Base-by-base conservation (phyloP, 768 basidiomycete species). In the Lactarius quietus region DNA sequence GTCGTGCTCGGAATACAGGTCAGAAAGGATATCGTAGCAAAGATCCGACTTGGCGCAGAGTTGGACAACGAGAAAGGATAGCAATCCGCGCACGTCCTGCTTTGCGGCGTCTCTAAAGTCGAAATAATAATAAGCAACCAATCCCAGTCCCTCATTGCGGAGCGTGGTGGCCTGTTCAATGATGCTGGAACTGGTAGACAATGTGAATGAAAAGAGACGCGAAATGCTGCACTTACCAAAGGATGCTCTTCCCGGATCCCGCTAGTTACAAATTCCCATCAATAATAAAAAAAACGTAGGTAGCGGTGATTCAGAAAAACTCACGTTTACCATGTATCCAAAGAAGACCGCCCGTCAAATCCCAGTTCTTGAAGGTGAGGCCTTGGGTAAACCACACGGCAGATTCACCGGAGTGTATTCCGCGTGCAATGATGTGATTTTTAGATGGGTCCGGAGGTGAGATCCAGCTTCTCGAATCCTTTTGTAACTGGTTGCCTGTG, bases 251-350 rank as follows among this genome's bases (percentile, higher is more conserved):
- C 26, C 48, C 48, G 3, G 48, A 51, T 26, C 48, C 48, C 23
- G 48, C 48, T 51, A 51, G 26, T 28, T 26, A 17, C 14, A 23
- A 15, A 51, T 51, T 17, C 5, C 26, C 23, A 26, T 51, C 48
- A 51, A 23, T 3, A 9, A 23, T 14, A n/a, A 5, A 1, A 23
- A 26, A 26, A 51, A 48, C n/a, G 7, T 4, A 8, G n/a, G 5
- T 5, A 0, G 45, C 7, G 23, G 17, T n/a, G 39, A 33, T 4
- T 15, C n/a, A n/a, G n/a, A n/a, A n/a, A n/a, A n/a, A 20, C 63
- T 8, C 57, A 64, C 63, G 57, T 52, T 53, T 64, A 26, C 63
- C 63, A 23, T 64, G 51, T 3, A 64, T 59, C 63, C 63, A 64
- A 9, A 64, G 43, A 12, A 57, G 56, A 1, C 29, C 17, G 23